Base-by-base conservation (phyloP, 805 yeast genomes). In the Pichia ethanolica region DNA sequence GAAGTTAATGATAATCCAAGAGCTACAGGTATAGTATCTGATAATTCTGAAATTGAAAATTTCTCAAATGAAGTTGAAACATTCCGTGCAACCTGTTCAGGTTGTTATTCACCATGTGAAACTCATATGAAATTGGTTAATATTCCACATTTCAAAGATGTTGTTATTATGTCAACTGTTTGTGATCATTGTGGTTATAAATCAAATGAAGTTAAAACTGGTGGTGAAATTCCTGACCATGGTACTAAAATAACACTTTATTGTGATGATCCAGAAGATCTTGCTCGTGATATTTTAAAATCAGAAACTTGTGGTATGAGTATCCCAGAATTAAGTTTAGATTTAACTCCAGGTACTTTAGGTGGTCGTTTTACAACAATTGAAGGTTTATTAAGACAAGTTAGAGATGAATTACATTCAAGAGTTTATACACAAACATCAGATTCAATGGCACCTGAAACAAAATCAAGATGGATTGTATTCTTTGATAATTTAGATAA, bases 291-390 rank as follows among this genome's bases (percentile, higher is more conserved):
- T 66, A 85, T 93, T 50, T 76, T 93, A 60, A 93, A 93, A 70
- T 83, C 95, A 14, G 99, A 93, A 71, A 86, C 97, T 12, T 91
- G 98, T 71, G 84, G 89, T 5, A 63, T 93, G 69, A 70, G 68
- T 25, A 76, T 91, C 50, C 98, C 99, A 5, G 99, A 93, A 70
- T 74, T 93, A 53, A 81, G 79, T 62, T 77, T 93, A 57, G 99
- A 93, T 67, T 78, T 93, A 61, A 88, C 90, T 13, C 90, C 96
- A 39, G 99, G 99, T 52, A 93, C 99, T 3, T 74, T 93, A 46
- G 99, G 99, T 53, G 99, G 99, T 50, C 79, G 99, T 64, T 93
- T 93, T 73, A 93, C 99, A 42, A 93, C 99, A 13, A 72, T 93
- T 55, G 99, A 93, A 71, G 99, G 99, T 54, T 75, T 93, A 48